Conservation (phyloP, 306 rosid genomes). For the Casuarina equisetifolia region DNA sequence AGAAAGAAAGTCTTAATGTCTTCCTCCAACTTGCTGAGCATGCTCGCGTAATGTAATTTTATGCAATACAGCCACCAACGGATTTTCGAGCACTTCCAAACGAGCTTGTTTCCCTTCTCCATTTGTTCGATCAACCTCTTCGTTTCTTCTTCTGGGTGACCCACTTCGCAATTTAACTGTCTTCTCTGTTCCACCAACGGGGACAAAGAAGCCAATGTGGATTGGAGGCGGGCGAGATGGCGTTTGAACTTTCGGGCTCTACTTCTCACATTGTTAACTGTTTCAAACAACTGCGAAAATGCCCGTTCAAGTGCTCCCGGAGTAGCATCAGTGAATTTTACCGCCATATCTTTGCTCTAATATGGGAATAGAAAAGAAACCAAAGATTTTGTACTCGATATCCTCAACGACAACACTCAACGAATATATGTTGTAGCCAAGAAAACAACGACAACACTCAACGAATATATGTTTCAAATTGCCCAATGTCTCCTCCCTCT, state of each 20-base stretch:
- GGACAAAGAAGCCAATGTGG: background rate
- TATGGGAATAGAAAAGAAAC: too few species aligned
- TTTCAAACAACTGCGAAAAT: background rate
- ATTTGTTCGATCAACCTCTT: background rate
- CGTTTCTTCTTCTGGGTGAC: background rate
- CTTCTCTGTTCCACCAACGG: conserved; percentile 14
- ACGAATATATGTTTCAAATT: too few species aligned
- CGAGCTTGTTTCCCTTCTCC: conserved; percentile 2
- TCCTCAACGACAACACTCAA: too few species aligned
- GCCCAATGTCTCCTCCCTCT: too few species aligned
- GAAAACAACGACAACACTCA: too few species aligned
- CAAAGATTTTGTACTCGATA: too few species aligned
- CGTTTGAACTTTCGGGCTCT: conserved; percentile 7
- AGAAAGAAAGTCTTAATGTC: background rate
- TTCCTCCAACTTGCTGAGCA: conserved; percentile 9
- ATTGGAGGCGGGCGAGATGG: conserved; percentile 7
- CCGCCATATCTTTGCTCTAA: background rate
- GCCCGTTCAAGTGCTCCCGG: conserved; percentile 9
- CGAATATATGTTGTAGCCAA: too few species aligned
- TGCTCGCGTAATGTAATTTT: background rate
- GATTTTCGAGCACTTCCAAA: conserved; percentile 7
- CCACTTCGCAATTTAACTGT: background rate
- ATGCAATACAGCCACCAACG: background rate
- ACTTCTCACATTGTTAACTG: background rate
- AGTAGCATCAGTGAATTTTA: conserved; percentile 2